Evolutionary conservation across 192 early-diverging fungal species (phyloP), one percentile per base, ranked within the genome.

Genomic region (Coemansia sp.): DNA sequence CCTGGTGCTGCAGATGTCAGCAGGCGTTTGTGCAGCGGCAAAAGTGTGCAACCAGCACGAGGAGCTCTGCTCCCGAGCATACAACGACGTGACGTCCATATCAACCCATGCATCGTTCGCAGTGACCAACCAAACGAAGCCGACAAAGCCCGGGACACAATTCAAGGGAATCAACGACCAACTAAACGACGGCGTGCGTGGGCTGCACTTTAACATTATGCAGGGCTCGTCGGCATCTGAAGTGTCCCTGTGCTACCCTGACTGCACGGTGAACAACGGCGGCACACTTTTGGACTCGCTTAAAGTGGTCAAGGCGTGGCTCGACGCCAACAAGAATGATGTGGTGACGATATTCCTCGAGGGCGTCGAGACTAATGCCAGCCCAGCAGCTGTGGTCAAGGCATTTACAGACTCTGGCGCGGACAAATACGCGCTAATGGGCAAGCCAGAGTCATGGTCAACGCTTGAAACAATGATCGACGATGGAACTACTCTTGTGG

Each of bases 301-400:
- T 16, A 68, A 56, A n/a, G 54, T 56, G 38, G 69, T 81, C 10
- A 75, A 74, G 59, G 11, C 37, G 6, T 81, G 78, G 78, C 43
- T 81, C 26, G 73, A 81, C 47, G 26, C 41, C 50, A 81, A 81
- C 35, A 29, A 45, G 45, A 68, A 68, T 52, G 73, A 81, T 22
- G 78, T 81, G 41, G 68, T 81, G 22, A 75, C 78, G 2, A 70
- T 81, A 16, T 81, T 81, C 41, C 69, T 81, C 3, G 78, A 81
- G 51, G 66, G 69, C 52, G 32, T 24, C 0, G 53, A 16, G 32
- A 68, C 65, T 7, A 60, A 54, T 23, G 72, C 78, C 12, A 67
- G 41, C 62, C 76, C 76, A 3, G 41, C 57, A 1, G 68, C 61
- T 12, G 78, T 81, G 13, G 57, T 59, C 22, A 59, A 66, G 55